Percentiles rank a stretch among this genome's conserved stretches.
Evolutionary conservation across 2,329 filamentous ascomycete genomes (phyloP).

Genomic region (Aspergillus sp.): DNA sequence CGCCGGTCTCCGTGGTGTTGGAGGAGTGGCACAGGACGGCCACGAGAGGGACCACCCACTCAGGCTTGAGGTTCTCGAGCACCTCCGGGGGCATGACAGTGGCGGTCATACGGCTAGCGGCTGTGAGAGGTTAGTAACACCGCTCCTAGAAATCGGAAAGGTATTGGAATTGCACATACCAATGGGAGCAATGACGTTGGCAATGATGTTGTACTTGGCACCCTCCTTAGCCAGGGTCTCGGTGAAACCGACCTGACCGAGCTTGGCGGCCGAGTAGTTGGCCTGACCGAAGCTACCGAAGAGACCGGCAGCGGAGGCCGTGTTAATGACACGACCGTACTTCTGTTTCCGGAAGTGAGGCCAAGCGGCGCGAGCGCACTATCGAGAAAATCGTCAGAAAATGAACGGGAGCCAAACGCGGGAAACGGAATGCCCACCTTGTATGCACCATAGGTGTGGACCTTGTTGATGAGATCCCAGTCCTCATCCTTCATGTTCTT

Average conservation of each 20-base stretch:
- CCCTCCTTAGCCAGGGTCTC: constrained; percentile 98
- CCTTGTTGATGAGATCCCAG: constrained; percentile 92
- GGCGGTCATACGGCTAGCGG: constrained; percentile 91
- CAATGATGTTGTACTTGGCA: constrained; percentile 93
- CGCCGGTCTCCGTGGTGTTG: constrained; percentile 77
- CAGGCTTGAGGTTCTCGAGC: constrained; percentile 78
- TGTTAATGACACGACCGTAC: constrained; percentile 95
- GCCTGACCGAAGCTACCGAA: constrained; percentile 95
- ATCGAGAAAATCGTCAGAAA: neutral
- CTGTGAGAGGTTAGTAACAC: constrained; percentile 38
- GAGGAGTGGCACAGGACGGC: constrained; percentile 82
- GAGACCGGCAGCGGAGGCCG: constrained; percentile 88
- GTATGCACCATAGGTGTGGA: constrained; percentile 91
- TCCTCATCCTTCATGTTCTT: constrained; percentile 98
- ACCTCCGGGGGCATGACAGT: constrained; percentile 95
- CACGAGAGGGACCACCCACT: constrained; percentile 93
- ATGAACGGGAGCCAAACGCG: neutral
- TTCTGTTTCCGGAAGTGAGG: constrained; percentile 98
- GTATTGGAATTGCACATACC: constrained; percentile 26
- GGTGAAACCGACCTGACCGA: constrained; percentile 93
- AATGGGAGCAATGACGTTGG: constrained; percentile 92
- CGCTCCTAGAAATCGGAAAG: neutral
- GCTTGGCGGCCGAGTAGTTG: constrained; percentile 96
- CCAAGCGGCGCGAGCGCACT: constrained; percentile 89
- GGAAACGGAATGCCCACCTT: constrained; percentile 53